Percentiles rank a stretch among this genome's conserved stretches.
Evolutionary conservation across 176 grass and related monocot species (phyloP).

Genomic region (Oryza coarctata): DNA sequence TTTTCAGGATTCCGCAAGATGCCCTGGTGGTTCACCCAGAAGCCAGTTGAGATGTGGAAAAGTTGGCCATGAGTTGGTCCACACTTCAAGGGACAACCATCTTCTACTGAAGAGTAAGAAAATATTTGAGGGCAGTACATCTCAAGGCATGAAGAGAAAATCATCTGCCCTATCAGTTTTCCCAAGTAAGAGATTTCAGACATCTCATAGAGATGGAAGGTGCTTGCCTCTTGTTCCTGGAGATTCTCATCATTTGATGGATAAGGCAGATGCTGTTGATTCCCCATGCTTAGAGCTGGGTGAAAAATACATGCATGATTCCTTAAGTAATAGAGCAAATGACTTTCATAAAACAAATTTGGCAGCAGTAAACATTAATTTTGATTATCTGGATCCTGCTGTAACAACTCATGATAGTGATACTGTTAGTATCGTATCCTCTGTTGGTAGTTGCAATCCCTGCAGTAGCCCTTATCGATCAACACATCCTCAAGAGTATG

Average conservation of each 20-base stretch:
- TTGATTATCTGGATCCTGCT: constrained; percentile 32
- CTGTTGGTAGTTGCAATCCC: constrained; percentile 87
- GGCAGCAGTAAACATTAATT: constrained; percentile 14
- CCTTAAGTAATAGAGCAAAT: constrained; percentile 48
- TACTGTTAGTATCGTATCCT: constrained; percentile 61
- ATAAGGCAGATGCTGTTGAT: constrained; percentile 86
- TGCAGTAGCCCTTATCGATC: constrained; percentile 37
- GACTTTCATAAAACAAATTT: constrained; percentile 41
- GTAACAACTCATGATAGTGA: constrained; percentile 44
- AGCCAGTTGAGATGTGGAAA: constrained; percentile 42
- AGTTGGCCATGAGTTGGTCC: neutral
- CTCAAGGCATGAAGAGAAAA: constrained; percentile 59
- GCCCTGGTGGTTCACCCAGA: constrained; percentile 30
- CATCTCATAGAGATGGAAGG: constrained; percentile 34
- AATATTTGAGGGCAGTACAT: constrained; percentile 41
- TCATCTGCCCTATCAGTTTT: constrained; percentile 30
- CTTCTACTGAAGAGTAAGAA: constrained; percentile 42
- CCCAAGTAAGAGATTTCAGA: constrained; percentile 47
- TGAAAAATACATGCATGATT: constrained; percentile 52
- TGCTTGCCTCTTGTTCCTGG: constrained; percentile 24
- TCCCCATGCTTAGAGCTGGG: constrained; percentile 55
- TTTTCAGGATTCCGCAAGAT: constrained; percentile 57
- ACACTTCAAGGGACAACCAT: constrained; percentile 11
- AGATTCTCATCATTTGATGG: constrained; percentile 41
- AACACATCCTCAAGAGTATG: constrained; percentile 35